Evolutionary conservation across 2,329 filamentous ascomycete species (phyloP).

Genomic region (Grosmannia serpens): DNA sequence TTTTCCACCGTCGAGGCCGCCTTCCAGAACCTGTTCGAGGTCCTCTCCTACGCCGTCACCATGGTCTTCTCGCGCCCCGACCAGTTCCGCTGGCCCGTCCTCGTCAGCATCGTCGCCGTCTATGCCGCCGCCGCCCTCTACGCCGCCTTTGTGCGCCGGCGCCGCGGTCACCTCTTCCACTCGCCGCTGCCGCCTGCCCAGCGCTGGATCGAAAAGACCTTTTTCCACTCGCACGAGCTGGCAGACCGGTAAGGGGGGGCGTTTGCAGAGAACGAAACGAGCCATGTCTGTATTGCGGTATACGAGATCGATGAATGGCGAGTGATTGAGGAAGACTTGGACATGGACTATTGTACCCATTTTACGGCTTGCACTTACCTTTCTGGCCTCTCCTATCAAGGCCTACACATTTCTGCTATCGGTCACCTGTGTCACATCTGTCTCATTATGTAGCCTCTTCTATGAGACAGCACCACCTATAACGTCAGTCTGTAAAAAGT

Average conservation of each 20-base stretch:
- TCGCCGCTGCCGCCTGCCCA: constrained; percentile 13
- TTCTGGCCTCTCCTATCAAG: too few species aligned
- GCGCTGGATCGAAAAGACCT: constrained; percentile 9
- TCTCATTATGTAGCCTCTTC: too few species aligned
- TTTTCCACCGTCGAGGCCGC: constrained; percentile 60
- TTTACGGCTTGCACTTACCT: too few species aligned
- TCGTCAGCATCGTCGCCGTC: constrained; percentile 45
- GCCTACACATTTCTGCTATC: too few species aligned
- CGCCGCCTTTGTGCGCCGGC: constrained; percentile 41
- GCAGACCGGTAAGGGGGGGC: neutral
- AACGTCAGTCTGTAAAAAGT: too few species aligned
- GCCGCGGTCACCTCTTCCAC: constrained; percentile 51
- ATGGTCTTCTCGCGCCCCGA: constrained; percentile 51
- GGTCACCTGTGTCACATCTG: too few species aligned
- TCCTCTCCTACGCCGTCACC: constrained; percentile 54
- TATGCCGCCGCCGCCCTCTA: constrained; percentile 37
- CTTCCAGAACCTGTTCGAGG: constrained; percentile 59
- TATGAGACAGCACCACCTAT: too few species aligned
- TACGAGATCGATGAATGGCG: too few species aligned
- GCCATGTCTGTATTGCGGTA: too few species aligned
- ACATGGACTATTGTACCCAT: too few species aligned
- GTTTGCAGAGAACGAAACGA: too few species aligned
- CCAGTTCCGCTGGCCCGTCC: constrained; percentile 52
- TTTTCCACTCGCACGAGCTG: neutral
- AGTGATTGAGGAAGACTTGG: too few species aligned